Evolutionary conservation across 441 rosid species (phyloP).

Genomic region (Flueggea neowawraea): DNA sequence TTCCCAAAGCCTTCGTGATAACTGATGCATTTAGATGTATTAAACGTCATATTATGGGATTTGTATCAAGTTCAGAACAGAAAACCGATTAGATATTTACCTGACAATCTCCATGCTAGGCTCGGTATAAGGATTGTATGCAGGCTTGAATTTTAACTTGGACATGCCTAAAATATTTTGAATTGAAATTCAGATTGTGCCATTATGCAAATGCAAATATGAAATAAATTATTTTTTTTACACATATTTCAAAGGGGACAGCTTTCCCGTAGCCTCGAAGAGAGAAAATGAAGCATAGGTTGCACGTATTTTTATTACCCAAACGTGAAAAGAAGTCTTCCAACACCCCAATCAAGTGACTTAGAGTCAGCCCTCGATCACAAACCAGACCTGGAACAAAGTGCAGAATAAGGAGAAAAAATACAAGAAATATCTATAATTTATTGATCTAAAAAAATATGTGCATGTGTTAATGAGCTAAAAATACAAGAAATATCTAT

Average conservation of each 20-base stretch:
- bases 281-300: background rate
- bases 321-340: conserved; percentile 86
- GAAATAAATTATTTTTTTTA: background rate
- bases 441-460: conserved; percentile 2
- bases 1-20: conserved; percentile 79
- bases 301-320: conserved; percentile 33
- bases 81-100: conserved; percentile 27
- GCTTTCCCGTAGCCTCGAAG: background rate
- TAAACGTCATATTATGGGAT: conserved; percentile 7
- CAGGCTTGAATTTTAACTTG: conserved; percentile 85
- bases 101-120: conserved; percentile 99
- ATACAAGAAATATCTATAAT: background rate
- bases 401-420: background rate
- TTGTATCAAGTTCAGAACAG: background rate
- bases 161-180: conserved; percentile 64
- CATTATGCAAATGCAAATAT: background rate
- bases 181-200: background rate
- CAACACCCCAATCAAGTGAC: conserved; percentile 86
- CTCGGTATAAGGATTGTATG: conserved; percentile 96
- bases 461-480: no score
- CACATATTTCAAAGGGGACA: background rate
- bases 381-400: conserved; percentile 79
- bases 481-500: background rate
- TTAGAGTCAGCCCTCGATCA: conserved; percentile 88
- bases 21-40: conserved; percentile 27